phyloP scores from a whole-genome alignment of 176 grass and related monocot species.

The Carex kokanica region DNA sequence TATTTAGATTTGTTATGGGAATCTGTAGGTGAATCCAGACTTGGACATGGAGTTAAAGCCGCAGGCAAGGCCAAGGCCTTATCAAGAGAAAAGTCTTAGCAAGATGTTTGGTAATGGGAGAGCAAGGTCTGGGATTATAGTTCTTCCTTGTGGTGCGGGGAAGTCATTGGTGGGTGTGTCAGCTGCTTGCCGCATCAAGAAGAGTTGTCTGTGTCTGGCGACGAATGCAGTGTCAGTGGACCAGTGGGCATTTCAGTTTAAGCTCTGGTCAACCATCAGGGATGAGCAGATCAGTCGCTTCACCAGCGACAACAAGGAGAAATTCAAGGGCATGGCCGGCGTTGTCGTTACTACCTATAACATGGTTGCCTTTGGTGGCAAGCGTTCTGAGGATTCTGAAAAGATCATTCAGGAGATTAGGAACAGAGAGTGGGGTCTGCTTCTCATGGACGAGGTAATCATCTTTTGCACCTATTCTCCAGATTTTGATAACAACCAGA shows the following conservation, averaged over 20 bases:
- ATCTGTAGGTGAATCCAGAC: constrained; percentile 71
- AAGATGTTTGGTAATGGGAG: constrained; percentile 99
- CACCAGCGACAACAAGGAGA: constrained; percentile 97
- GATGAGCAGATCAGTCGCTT: constrained; percentile 92
- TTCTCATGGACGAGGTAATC: constrained; percentile 96
- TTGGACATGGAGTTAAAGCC: constrained; percentile 79
- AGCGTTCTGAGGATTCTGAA: constrained; percentile 91
- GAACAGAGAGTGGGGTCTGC: constrained; percentile 90
- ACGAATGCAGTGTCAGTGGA: constrained; percentile 98
- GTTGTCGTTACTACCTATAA: constrained; percentile 98
- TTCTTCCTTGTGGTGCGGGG: constrained; percentile 94
- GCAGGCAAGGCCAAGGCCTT: constrained; percentile 85
- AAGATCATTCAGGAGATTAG: constrained; percentile 99
- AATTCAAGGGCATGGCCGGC: constrained; percentile 77
- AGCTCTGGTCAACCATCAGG: constrained; percentile 97
- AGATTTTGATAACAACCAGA: too few relatives aligned
- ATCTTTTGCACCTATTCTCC: neutral
- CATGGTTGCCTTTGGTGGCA: constrained; percentile 95
- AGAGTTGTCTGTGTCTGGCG: constrained; percentile 89
- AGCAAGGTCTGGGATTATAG: constrained; percentile 95
- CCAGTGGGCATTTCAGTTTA: constrained; percentile 99
- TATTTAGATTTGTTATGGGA: constrained; percentile 23
- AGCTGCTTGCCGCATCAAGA: constrained; percentile 88
- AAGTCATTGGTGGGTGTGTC: constrained; percentile 96
- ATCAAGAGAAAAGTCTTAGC: constrained; percentile 99